Percentiles rank a stretch among this genome's conserved stretches.
These are phyloP conservation scores for Blumeria hordei DNA, from an alignment of 2,329 filamentous ascomycete genomes.

Conservation along the genomic window DNA sequence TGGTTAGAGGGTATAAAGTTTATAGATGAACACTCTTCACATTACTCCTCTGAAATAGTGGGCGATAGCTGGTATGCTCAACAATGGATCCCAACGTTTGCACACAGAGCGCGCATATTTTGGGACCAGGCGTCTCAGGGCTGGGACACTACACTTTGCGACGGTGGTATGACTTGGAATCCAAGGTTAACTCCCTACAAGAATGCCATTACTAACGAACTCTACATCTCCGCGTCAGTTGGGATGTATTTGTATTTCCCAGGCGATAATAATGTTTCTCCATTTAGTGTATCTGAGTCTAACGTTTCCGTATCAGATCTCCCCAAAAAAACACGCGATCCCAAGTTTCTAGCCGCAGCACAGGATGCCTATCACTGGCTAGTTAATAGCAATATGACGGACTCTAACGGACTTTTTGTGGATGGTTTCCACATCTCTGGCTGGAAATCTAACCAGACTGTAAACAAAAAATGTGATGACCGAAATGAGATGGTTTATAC, in stretches of 20 bases:
- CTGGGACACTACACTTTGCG: constrained; percentile 63
- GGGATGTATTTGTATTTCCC: constrained; percentile 81
- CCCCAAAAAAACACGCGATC: constrained; percentile 21
- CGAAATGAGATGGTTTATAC: constrained; percentile 81
- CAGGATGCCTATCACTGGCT: constrained; percentile 66
- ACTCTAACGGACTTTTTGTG: constrained; percentile 46
- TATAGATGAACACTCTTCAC: constrained; percentile 41
- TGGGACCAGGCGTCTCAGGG: constrained; percentile 58
- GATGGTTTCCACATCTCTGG: constrained; percentile 74
- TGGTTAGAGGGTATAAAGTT: constrained; percentile 73
- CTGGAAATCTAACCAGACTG: constrained; percentile 27
- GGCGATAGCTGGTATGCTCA: constrained; percentile 42
- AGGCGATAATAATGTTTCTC: constrained; percentile 49
- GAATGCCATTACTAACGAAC: constrained; percentile 85
- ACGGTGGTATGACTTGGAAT: constrained; percentile 81
- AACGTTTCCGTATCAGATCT: constrained; percentile 2
- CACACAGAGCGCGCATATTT: constrained; percentile 63
- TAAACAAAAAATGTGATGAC: constrained; percentile 50
- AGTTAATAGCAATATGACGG: constrained; percentile 54
- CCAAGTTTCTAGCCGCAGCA: constrained; percentile 46
- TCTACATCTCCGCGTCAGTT: constrained; percentile 65
- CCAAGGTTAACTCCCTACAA: constrained; percentile 65
- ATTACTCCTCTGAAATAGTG: constrained; percentile 23
- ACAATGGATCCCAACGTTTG: constrained; percentile 52
- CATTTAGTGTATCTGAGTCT: constrained; percentile 25